phyloP scores from a whole-genome alignment of 495 filamentous ascomycete species.

The Xylaria grammica region DNA sequence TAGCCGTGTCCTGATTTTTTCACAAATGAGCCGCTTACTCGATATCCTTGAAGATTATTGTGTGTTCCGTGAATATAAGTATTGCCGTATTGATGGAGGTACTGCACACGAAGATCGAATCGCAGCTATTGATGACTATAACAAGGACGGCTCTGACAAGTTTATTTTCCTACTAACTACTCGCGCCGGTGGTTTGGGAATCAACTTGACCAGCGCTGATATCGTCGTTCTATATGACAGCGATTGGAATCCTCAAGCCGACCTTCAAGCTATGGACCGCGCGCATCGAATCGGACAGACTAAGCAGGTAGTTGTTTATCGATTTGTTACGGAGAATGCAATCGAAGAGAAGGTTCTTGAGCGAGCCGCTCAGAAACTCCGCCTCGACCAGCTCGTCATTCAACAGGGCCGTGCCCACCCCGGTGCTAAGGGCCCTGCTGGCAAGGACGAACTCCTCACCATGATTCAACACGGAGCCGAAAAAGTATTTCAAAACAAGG shows the following conservation, averaged over 20 bases:
- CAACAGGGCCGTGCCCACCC: constrained; percentile 97
- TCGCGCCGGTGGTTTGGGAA: constrained; percentile 94
- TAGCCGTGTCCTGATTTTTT: constrained; percentile 96
- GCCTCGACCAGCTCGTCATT: constrained; percentile 98
- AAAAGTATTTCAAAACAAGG: constrained; percentile 78
- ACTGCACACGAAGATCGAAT: constrained; percentile 99
- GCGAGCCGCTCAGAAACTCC: constrained; percentile 94
- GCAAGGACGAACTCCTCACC: constrained; percentile 91
- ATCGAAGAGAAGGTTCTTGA: constrained; percentile 99
- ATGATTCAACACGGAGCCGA: constrained; percentile 99
- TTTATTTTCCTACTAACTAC: constrained; percentile 98
- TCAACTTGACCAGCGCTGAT: constrained; percentile 94
- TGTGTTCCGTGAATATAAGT: constrained; percentile 90
- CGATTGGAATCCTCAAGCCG: constrained; percentile 99
- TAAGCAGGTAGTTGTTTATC: constrained; percentile 95
- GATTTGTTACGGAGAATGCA: constrained; percentile 96
- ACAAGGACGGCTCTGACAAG: constrained; percentile 92
- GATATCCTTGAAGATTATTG: constrained; percentile 99
- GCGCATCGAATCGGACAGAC: constrained; percentile 98
- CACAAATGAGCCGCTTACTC: constrained; percentile 96
- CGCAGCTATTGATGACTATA: constrained; percentile 97
- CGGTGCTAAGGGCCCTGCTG: constrained; percentile 81
- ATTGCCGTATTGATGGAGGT: constrained; percentile 96
- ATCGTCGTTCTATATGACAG: constrained; percentile 99
- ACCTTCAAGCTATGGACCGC: constrained; percentile 98